Conservation (phyloP, 129 eudicot species). For the Lactuca saligna region DNA sequence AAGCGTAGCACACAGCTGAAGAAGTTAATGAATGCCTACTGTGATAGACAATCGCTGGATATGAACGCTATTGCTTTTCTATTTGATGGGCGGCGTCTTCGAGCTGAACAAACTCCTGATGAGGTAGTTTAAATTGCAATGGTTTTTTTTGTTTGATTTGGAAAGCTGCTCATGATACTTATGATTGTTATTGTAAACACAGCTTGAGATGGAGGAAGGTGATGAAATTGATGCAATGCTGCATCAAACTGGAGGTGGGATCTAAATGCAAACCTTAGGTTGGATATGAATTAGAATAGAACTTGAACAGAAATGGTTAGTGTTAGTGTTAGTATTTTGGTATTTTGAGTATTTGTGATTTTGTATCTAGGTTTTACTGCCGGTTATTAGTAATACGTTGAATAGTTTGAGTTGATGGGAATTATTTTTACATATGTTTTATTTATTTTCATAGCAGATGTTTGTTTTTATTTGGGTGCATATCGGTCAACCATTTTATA, state of each 20-base stretch:
- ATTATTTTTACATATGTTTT: too few relatives aligned
- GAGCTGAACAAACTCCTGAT: slow-evolving; percentile 73
- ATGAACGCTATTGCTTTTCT: slow-evolving; percentile 60
- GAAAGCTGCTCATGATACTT: not conserved
- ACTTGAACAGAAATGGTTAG: slow-evolving; percentile 18
- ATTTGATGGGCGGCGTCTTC: slow-evolving; percentile 71
- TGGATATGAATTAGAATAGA: slow-evolving; percentile 31
- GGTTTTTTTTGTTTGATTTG: not conserved
- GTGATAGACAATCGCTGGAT: slow-evolving; percentile 59
- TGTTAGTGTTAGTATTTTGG: slow-evolving; percentile 15
- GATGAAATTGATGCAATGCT: slow-evolving; percentile 60
- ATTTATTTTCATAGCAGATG: not conserved
- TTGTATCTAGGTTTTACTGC: slow-evolving; percentile 13
- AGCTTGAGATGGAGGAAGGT: slow-evolving; percentile 65
- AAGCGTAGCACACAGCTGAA: slow-evolving; percentile 62
- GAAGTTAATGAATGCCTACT: slow-evolving; percentile 68
- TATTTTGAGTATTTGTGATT: not conserved
- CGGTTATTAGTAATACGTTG: not conserved
- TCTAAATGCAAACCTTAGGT: slow-evolving; percentile 8
- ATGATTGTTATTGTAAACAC: slow-evolving; percentile 10
- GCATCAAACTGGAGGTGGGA: slow-evolving; percentile 54
- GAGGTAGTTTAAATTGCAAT: slow-evolving; percentile 44
- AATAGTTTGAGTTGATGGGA: not conserved
- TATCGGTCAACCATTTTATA: too few relatives aligned
- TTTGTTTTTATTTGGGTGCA: not conserved